Evolutionary conservation across 441 rosid genomes (phyloP).

Genomic region (Theobroma grandiflorum): DNA sequence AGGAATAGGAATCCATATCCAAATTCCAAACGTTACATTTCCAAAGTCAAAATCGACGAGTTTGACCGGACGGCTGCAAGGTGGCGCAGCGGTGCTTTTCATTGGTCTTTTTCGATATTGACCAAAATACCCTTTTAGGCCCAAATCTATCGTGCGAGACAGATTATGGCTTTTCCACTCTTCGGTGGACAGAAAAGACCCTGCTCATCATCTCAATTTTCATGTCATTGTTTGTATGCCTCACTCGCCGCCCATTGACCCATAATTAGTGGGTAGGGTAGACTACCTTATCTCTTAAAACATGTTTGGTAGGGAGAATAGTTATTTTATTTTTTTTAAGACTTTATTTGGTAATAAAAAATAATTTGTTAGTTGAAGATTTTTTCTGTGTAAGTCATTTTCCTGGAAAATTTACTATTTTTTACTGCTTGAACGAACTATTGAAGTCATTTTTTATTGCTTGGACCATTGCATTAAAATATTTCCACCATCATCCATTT

Average conservation of each 20-base stretch:
- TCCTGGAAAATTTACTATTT: too few species aligned
- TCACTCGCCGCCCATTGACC: not conserved
- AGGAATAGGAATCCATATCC: not conserved
- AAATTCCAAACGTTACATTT: not conserved
- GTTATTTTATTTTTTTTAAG: too few species aligned
- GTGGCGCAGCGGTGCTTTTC: slow-evolving; percentile 9
- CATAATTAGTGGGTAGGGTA: not conserved
- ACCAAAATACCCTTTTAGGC: slow-evolving; percentile 17
- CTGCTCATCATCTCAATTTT: not conserved
- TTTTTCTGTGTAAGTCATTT: too few species aligned
- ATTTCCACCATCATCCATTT: too few species aligned
- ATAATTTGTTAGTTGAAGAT: too few species aligned
- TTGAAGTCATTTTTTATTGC: too few species aligned
- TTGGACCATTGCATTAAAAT: too few species aligned
- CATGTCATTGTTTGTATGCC: not conserved
- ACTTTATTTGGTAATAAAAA: too few species aligned
- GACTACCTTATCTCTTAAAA: too few species aligned
- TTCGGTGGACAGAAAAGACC: not conserved
- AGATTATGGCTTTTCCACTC: not conserved
- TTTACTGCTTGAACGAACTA: too few species aligned
- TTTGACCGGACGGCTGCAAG: slow-evolving; percentile 39
- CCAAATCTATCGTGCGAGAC: not conserved
- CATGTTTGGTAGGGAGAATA: too few species aligned
- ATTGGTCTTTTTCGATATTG: not conserved
- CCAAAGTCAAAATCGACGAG: slow-evolving; percentile 40